Evolutionary conservation across 495 filamentous ascomycete species (phyloP).

Genomic region (Penicillium psychrofluorescens): DNA sequence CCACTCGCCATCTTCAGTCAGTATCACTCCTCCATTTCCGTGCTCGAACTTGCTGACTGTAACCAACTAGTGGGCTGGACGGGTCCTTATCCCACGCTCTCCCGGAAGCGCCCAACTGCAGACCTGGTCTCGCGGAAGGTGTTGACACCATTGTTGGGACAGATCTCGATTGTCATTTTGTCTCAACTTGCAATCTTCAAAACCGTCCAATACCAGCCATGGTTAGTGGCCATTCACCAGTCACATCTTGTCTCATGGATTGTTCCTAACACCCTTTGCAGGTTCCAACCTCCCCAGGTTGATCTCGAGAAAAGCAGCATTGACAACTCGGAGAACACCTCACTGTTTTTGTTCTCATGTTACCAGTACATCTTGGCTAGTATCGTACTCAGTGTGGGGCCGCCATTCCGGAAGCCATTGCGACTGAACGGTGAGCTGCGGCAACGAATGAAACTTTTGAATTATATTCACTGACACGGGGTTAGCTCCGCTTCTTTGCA

Average conservation of each 20-base stretch:
- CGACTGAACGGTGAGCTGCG: slow-evolving; percentile 60
- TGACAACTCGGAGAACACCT: slow-evolving; percentile 85
- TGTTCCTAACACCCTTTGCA: slow-evolving; percentile 17
- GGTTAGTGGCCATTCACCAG: slow-evolving; percentile 41
- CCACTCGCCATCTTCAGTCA: slow-evolving; percentile 94
- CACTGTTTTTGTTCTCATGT: slow-evolving; percentile 80
- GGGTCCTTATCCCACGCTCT: slow-evolving; percentile 69
- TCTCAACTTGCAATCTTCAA: slow-evolving; percentile 69
- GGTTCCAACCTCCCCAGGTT: slow-evolving; percentile 73
- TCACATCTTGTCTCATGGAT: background rate
- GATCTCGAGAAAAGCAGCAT: slow-evolving; percentile 72
- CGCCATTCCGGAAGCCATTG: slow-evolving; percentile 80
- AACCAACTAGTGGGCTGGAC: slow-evolving; percentile 77
- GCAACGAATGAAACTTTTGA: too few species aligned
- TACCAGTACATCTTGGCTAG: slow-evolving; percentile 91
- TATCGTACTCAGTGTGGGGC: slow-evolving; percentile 80
- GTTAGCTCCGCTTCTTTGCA: slow-evolving; percentile 65
- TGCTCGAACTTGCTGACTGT: slow-evolving; percentile 1
- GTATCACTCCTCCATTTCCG: slow-evolving; percentile 10
- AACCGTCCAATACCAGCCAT: slow-evolving; percentile 65
- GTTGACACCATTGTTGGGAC: slow-evolving; percentile 79
- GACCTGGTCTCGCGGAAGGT: slow-evolving; percentile 92
- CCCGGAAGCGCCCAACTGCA: slow-evolving; percentile 80
- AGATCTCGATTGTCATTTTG: slow-evolving; percentile 75
- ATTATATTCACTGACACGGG: too few species aligned